phyloP scores from a whole-genome alignment of 78 protist species.

The Guillardia theta region DNA sequence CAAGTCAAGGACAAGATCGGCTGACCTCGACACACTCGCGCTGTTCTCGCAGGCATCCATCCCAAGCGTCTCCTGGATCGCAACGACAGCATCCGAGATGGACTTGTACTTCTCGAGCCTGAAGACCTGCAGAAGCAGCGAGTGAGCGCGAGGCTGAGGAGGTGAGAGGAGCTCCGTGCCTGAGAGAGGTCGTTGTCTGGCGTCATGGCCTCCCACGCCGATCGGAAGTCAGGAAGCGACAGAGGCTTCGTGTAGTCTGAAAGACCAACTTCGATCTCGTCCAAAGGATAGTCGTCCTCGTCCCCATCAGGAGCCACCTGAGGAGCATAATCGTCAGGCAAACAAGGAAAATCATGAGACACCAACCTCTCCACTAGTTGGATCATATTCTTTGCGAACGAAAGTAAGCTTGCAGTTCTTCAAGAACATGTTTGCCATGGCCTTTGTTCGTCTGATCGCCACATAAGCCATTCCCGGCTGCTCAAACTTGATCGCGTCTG shows the following conservation, averaged over 20 bases:
- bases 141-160: neutral
- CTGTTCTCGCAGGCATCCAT: constrained; percentile 77
- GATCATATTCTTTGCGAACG: neutral
- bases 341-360: neutral
- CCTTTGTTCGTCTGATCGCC: neutral
- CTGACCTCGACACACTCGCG: neutral
- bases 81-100: constrained; percentile 59
- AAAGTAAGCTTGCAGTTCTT: neutral
- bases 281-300: constrained; percentile 75
- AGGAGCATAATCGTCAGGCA: neutral
- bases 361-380: neutral
- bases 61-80: constrained; percentile 68
- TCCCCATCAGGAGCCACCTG: constrained; percentile 27
- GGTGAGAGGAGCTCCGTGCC: neutral
- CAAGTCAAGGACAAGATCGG: neutral
- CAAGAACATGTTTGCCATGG: neutral
- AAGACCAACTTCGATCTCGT: neutral
- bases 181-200: constrained; percentile 65
- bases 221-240: constrained; percentile 61
- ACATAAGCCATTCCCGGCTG: neutral
- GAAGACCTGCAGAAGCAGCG: neutral
- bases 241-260: constrained; percentile 66
- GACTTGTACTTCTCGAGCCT: constrained; percentile 41
- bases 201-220: constrained; percentile 67
- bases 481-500: neutral